phyloP scores from a whole-genome alignment of 345 rosid genomes.

The Hypericum androsaemum region DNA sequence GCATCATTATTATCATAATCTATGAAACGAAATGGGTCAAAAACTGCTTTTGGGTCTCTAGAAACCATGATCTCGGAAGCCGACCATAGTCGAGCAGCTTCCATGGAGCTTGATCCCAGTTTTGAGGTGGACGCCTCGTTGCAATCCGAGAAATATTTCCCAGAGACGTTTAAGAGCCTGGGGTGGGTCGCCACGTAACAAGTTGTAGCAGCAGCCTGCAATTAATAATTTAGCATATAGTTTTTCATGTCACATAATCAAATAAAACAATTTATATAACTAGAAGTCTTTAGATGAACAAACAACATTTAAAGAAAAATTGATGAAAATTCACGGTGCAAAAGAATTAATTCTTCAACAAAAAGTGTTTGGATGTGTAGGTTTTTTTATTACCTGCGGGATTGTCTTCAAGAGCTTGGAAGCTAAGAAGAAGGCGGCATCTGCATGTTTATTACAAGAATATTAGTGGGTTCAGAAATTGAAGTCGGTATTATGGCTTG shows the following conservation, averaged over 20 bases:
- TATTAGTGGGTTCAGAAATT: not conserved
- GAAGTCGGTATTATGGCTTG: too few species aligned
- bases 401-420: constrained; percentile 82
- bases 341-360: not conserved
- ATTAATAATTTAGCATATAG: not conserved
- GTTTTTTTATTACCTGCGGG: constrained; percentile 48
- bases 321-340: too few species aligned
- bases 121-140: constrained; percentile 72
- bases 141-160: constrained; percentile 85
- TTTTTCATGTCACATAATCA: too few species aligned
- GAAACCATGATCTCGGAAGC: constrained; percentile 77
- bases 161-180: constrained; percentile 42
- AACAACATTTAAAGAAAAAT: too few species aligned
- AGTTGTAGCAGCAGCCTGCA: constrained; percentile 91
- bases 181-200: constrained; percentile 75
- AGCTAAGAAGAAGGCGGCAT: constrained; percentile 67
- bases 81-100: constrained; percentile 72
- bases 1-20: too few species aligned
- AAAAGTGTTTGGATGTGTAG: not conserved
- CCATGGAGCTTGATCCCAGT: constrained; percentile 52
- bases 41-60: not conserved
- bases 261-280: too few species aligned
- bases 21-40: not conserved
- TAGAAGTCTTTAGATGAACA: too few species aligned
- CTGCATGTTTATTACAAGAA: constrained; percentile 25